Evolutionary conservation across 129 eudicot species (phyloP).

Genomic region (Arctium minus): DNA sequence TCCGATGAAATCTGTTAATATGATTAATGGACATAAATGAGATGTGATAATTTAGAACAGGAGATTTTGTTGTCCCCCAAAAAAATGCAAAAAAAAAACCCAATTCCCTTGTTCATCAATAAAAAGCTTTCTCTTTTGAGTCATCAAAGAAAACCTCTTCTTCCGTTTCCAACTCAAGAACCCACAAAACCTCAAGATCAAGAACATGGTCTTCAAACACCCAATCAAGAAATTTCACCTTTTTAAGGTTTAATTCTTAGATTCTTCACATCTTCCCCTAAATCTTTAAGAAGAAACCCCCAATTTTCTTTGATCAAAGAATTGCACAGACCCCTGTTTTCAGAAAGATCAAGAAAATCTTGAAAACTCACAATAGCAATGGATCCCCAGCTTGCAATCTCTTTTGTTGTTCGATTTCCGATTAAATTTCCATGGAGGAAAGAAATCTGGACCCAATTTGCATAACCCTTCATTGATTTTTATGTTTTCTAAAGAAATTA

Average conservation of each 20-base stretch:
- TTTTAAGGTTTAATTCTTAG: neutral
- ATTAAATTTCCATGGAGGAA: slow-evolving; percentile 26
- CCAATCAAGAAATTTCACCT: slow-evolving; percentile 1
- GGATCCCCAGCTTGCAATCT: slow-evolving; percentile 50
- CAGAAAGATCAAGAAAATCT: slow-evolving; percentile 14
- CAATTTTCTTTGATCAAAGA: neutral
- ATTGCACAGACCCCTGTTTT: neutral
- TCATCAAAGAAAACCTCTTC: neutral
- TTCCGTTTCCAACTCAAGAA: neutral
- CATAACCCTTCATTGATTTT: slow-evolving; percentile 14
- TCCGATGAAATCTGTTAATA: no score
- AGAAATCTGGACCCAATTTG: slow-evolving; percentile 17
- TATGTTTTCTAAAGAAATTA: neutral
- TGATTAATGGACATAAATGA: no score
- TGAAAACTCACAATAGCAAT: slow-evolving; percentile 10
- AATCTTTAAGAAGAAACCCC: neutral
- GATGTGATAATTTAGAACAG: no score
- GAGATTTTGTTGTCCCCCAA: no score
- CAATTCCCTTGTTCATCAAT: slow-evolving; percentile 6
- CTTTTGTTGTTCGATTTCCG: slow-evolving; percentile 58
- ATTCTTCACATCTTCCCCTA: neutral
- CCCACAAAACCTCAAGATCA: slow-evolving; percentile 5
- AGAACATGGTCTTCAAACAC: neutral
- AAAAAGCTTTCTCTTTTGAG: neutral
- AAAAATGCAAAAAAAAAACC: no score